Base-by-base conservation (phyloP, 2,329 filamentous ascomycete species). In the Clarireedia paspali region DNA sequence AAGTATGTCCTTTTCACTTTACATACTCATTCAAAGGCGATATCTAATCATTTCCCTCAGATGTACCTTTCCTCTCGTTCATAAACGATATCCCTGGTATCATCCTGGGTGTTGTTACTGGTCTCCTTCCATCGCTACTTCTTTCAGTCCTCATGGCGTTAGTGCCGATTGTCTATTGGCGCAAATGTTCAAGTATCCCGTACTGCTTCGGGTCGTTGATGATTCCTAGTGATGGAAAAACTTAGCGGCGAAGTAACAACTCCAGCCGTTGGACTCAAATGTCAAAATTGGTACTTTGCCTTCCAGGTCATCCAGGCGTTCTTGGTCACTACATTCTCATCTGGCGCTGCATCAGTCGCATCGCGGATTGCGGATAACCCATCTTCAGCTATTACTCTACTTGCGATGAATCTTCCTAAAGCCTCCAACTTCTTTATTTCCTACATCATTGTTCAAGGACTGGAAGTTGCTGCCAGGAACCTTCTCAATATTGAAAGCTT, bases 271-370 rank as follows among this genome's bases (percentile, higher is more conserved):
- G 94, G 99, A 70, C 76, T 96, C 7, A 90, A 89, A 55, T 89
- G 88, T 0, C 90, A 97, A 68, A 91, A 90, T 66, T 88, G 84
- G 67, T 97, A 95, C 76, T 97, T 96, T 67, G 83, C 81, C 39
- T 95, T 95, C 74, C 89, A 94, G 70, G 83, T 96, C 42, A 79
- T 96, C 36, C 91, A 97, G 70, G 89, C 96, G 39, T 97, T 97
- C 74, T 74, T 97, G 55, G 82, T 97, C 49, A 86, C 89, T 0
- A 96, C 92, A 0, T 65, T 97, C 44, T 81, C 89, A 1, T 92
- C 90, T 14, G 87, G 91, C 1, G 91, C 91, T 9, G 82, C 89
- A 2, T 81, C 85, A 5, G 84, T 88, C 0, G 79, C 83, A 1
- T 74, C 79, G 10, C 65, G 83, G 26, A 85, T 95, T 50, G 74